These are phyloP conservation scores for Cystobasidium ongulense DNA, from an alignment of 768 basidiomycete species.

Conservation along the genomic window DNA sequence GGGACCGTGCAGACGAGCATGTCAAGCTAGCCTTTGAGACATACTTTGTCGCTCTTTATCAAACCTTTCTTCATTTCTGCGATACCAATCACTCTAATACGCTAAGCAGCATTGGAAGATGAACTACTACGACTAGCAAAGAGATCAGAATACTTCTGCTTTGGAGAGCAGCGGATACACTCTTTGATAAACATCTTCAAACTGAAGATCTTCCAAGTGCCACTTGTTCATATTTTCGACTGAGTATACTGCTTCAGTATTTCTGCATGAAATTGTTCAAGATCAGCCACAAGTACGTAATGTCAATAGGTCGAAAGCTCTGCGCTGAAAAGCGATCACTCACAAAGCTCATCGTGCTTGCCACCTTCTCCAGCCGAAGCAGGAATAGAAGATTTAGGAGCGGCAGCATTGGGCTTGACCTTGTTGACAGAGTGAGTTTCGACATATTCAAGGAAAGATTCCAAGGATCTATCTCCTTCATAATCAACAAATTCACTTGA, in stretches of 20 bases:
- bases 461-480: slow-evolving; percentile 57
- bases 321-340: too few species aligned
- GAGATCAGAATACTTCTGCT: too few species aligned
- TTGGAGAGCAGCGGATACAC: too few species aligned
- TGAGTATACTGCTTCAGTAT: too few species aligned
- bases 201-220: too few species aligned
- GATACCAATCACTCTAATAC: background rate
- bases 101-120: background rate
- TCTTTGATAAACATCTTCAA: too few species aligned
- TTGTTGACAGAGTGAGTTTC: slow-evolving; percentile 39
- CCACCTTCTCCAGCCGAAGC: background rate
- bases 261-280: too few species aligned
- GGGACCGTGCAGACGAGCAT: too few species aligned
- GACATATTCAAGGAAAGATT: slow-evolving; percentile 39
- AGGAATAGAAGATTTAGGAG: background rate
- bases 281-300: too few species aligned
- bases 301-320: too few species aligned
- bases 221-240: too few species aligned
- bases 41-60: background rate
- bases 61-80: background rate
- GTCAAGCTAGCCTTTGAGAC: too few species aligned
- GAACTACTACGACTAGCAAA: background rate
- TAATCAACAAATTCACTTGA: slow-evolving; percentile 79
- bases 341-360: slow-evolving; percentile 33
- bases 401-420: slow-evolving; percentile 15